These are phyloP conservation scores for Esteya vermicola DNA, from an alignment of 2,329 filamentous ascomycete species.

Conservation along the genomic window DNA sequence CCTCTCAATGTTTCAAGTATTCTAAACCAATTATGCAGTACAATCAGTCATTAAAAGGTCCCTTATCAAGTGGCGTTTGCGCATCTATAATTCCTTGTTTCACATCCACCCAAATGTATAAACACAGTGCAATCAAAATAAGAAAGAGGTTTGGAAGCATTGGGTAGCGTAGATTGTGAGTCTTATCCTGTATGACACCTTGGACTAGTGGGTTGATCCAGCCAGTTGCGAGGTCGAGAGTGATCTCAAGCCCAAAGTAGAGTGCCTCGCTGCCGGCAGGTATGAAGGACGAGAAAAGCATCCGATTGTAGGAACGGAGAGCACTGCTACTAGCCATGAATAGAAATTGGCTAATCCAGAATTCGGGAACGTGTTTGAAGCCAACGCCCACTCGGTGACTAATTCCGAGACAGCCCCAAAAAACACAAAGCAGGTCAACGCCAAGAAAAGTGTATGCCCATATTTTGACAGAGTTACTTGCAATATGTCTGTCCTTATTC, in stretches of 20 bases:
- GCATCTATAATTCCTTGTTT: neutral
- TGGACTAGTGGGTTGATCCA: slow-evolving; percentile 4
- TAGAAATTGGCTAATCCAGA: slow-evolving; percentile 2
- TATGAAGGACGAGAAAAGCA: slow-evolving; percentile 2
- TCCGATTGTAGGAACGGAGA: slow-evolving; percentile 2
- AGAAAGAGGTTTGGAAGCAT: slow-evolving; percentile 4
- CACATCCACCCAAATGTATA: slow-evolving; percentile 3
- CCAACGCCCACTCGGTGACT: neutral
- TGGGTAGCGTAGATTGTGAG: slow-evolving; percentile 4
- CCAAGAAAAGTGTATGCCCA: slow-evolving; percentile 3
- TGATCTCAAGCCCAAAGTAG: slow-evolving; percentile 5
- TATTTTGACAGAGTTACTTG: too few species aligned
- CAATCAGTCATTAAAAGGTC: too few species aligned
- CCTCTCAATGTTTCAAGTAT: too few species aligned
- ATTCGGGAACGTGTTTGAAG: slow-evolving; percentile 2
- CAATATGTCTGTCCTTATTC: too few species aligned
- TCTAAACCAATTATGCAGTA: too few species aligned
- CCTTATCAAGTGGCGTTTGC: too few species aligned
- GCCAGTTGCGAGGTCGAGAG: slow-evolving; percentile 2
- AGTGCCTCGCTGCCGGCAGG: slow-evolving; percentile 2
- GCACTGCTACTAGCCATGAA: slow-evolving; percentile 3
- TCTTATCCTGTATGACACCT: slow-evolving; percentile 3
- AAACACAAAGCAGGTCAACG: slow-evolving; percentile 3
- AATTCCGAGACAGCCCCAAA: slow-evolving; percentile 4
- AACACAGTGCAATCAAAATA: neutral